Evolutionary conservation across 345 rosid genomes (phyloP).

Genomic region (Brassica rapa): DNA sequence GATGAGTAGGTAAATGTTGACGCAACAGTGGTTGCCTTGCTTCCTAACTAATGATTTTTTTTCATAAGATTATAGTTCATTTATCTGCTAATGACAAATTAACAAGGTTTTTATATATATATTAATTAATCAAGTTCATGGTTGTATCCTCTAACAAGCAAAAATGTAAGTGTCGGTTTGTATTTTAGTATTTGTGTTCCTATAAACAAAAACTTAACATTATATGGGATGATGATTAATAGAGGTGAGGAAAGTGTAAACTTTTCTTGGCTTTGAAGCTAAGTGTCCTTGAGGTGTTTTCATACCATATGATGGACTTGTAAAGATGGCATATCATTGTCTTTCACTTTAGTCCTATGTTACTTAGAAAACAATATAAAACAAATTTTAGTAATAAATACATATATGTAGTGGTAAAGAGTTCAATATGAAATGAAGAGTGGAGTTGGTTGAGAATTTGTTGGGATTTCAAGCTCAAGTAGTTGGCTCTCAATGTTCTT

Average conservation of each 20-base stretch:
- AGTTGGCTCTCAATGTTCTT: slow-evolving; percentile 32
- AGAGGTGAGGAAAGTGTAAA: slow-evolving; percentile 27
- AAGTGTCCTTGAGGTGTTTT: slow-evolving; percentile 42
- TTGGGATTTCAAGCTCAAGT: slow-evolving; percentile 41
- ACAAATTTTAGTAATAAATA: neutral
- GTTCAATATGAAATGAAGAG: neutral
- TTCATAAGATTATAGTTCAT: neutral
- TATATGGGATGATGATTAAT: slow-evolving; percentile 31
- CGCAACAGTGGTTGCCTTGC: slow-evolving; percentile 34
- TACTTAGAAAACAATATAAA: slow-evolving; percentile 2
- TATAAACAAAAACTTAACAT: neutral
- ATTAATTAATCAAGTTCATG: neutral
- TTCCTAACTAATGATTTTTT: neutral
- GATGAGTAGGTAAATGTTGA: slow-evolving; percentile 37
- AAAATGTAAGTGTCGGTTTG: slow-evolving; percentile 14
- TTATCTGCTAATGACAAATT: neutral
- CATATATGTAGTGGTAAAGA: neutral
- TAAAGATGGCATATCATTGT: slow-evolving; percentile 54
- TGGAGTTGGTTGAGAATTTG: slow-evolving; percentile 29
- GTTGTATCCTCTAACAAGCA: neutral
- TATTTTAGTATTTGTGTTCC: neutral
- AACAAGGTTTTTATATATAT: neutral
- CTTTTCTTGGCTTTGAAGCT: slow-evolving; percentile 67
- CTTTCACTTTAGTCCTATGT: slow-evolving; percentile 38
- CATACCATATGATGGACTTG: slow-evolving; percentile 18